Base-by-base conservation (phyloP, 2,329 filamentous ascomycete genomes). In the Monilinia laxa region DNA sequence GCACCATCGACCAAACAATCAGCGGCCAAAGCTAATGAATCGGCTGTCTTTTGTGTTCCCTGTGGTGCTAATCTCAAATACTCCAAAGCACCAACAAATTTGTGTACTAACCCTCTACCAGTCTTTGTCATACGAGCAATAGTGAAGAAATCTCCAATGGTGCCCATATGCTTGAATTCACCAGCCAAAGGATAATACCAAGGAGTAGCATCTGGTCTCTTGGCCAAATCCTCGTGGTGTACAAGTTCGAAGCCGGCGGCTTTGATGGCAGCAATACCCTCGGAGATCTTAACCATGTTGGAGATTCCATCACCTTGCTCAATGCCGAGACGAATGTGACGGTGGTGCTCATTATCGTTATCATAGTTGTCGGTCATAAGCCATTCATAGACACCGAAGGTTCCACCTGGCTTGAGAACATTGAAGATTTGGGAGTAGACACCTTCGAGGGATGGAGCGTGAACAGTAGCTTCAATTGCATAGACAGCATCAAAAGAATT, bases 361-460 rank as follows among this genome's bases (percentile, higher is more conserved):
- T 98, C 90, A 80, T 97, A 99, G 31, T 89, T 82, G 70, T 97
- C 93, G 9, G 93, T 98, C 95, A 99, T 98, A 76, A 98, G 84
- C 95, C 95, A 98, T 80, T 99, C 95, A 81, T 98, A 99, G 63
- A 98, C 94, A 77, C 94, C 95, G 75, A 98, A 99, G 62, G 92
- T 84, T 78, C 95, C 94, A 68, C 95, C 95, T 25, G 95, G 95
- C 85, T 98, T 99, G 70, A 99, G 84, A 28, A 97, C 93, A 58
- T 92, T 91, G 86, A 90, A 93, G 76, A 98, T 98, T 79, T 98
- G 90, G 77, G 87, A 89, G 83, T 99, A 99, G 71, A 97, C 93
- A 68, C 92, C 93, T 75, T 93, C 90, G 10, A 98, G 87, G 55
- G 88, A 90, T 53, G 94, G 95, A 0, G 95, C 95, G 78, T 99